These are phyloP conservation scores for Cephalotrichum gorgonifer DNA, from an alignment of 2,329 filamentous ascomycete species.

Conservation along the genomic window DNA sequence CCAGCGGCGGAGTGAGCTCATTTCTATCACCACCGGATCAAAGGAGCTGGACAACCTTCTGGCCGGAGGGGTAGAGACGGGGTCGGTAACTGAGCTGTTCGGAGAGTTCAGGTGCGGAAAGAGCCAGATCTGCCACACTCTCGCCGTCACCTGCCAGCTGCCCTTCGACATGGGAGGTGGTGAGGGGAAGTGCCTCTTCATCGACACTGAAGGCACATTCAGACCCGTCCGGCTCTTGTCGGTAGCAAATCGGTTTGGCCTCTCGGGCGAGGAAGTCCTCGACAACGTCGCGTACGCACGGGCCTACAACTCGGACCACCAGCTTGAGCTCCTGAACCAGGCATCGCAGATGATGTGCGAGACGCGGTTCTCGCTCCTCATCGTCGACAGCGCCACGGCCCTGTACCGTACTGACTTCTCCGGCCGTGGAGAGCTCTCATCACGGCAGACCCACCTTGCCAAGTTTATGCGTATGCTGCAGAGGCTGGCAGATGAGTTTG, in stretches of 20 bases:
- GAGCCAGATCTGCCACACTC: constrained; percentile 94
- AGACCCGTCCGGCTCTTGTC: constrained; percentile 82
- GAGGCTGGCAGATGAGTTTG: constrained; percentile 71
- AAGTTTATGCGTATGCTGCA: constrained; percentile 84
- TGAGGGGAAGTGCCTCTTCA: constrained; percentile 96
- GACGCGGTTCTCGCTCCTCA: constrained; percentile 88
- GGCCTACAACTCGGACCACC: constrained; percentile 97
- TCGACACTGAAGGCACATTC: constrained; percentile 97
- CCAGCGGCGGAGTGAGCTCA: constrained; percentile 87
- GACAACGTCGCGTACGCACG: constrained; percentile 98
- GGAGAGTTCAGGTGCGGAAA: constrained; percentile 97
- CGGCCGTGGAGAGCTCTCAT: constrained; percentile 93
- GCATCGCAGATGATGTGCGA: constrained; percentile 99
- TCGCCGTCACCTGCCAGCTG: constrained; percentile 96
- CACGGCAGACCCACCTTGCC: constrained; percentile 76
- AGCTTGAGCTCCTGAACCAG: constrained; percentile 88
- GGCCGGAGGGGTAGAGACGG: constrained; percentile 90
- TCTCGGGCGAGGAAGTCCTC: constrained; percentile 92
- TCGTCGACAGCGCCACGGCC: constrained; percentile 92
- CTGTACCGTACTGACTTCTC: constrained; percentile 95
- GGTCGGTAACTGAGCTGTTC: constrained; percentile 95
- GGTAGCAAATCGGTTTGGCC: constrained; percentile 86
- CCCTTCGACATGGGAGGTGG: constrained; percentile 99
- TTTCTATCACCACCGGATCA: constrained; percentile 95
- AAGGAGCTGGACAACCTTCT: constrained; percentile 94